These are phyloP conservation scores for Patellaria atrata DNA, from an alignment of 495 filamentous ascomycete species.

Conservation along the genomic window DNA sequence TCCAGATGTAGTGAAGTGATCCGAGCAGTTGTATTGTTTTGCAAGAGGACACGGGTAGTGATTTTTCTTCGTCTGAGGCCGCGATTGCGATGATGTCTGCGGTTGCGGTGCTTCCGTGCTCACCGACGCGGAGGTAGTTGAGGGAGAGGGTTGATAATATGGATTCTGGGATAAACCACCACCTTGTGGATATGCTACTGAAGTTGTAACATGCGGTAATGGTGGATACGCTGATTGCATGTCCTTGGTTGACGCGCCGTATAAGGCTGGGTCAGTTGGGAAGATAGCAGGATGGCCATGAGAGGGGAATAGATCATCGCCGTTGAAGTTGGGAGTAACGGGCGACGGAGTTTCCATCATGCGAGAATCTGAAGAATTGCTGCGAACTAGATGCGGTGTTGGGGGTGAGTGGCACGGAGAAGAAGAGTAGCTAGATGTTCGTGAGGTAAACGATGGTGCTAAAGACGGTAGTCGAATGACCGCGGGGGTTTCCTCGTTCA, in stretches of 20 bases:
- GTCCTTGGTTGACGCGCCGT: conserved; percentile 14
- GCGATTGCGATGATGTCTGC: no score
- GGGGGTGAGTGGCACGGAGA: conserved; percentile 25
- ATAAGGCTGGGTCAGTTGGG: no score
- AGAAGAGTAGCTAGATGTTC: conserved; percentile 26
- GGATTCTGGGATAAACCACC: conserved; percentile 5
- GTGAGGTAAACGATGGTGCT: conserved; percentile 16
- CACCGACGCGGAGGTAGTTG: conserved; percentile 7
- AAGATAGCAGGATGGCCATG: conserved; percentile 7
- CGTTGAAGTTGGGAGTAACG: conserved; percentile 23
- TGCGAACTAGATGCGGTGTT: conserved; percentile 25
- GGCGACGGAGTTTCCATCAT: conserved; percentile 25
- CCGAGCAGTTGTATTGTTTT: conserved; percentile 27
- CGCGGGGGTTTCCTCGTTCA: conserved; percentile 11
- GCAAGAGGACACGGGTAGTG: conserved; percentile 49
- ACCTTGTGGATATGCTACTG: conserved; percentile 12
- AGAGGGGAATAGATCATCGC: conserved; percentile 8
- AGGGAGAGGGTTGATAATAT: conserved; percentile 11
- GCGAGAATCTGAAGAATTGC: conserved; percentile 23
- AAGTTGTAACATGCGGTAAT: conserved; percentile 7
- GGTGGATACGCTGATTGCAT: conserved; percentile 14
- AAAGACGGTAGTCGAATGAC: conserved; percentile 10
- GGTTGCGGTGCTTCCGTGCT: conserved; percentile 9
- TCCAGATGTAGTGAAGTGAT: conserved; percentile 79
- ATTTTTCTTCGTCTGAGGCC: conserved; percentile 35